phyloP scores from a whole-genome alignment of 1,284 basidiomycete species.

The Inonotus obliquus region DNA sequence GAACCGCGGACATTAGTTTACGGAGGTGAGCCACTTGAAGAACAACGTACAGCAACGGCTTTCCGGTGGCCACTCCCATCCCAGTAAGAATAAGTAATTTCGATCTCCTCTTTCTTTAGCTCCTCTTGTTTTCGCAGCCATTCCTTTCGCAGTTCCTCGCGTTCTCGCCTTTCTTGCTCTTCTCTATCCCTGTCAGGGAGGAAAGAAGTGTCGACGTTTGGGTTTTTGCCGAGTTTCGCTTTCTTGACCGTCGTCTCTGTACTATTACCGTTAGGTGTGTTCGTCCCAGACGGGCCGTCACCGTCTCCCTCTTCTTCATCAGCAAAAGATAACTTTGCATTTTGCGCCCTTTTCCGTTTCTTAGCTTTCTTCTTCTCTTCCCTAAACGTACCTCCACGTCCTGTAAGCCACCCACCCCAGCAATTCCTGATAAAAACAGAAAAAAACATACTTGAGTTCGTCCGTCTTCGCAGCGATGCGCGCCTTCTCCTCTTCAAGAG shows the following conservation, averaged over 20 bases:
- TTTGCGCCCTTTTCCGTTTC: conserved; percentile 80
- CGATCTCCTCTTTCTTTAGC: conserved; percentile 85
- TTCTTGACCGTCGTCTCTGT: conserved; percentile 54
- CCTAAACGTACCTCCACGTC: conserved; percentile 77
- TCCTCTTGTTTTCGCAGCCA: conserved; percentile 90
- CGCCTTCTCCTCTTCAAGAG: conserved; percentile 89
- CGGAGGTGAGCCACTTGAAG: background rate
- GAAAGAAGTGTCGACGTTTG: conserved; percentile 96
- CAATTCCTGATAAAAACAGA: conserved; percentile 8
- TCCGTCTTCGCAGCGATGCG: conserved; percentile 81
- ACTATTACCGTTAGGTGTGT: conserved; percentile 32
- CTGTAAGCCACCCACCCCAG: conserved; percentile 53
- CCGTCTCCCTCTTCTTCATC: conserved; percentile 49
- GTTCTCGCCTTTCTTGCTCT: conserved; percentile 81
- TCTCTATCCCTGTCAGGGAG: conserved; percentile 96
- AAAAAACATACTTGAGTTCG: conserved; percentile 75
- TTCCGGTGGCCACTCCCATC: conserved; percentile 97
- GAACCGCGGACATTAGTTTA: conserved; percentile 5
- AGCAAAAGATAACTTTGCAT: conserved; percentile 86
- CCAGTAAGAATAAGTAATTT: conserved; percentile 96
- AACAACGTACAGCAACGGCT: conserved; percentile 66
- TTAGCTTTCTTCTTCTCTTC: conserved; percentile 83
- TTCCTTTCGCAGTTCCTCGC: conserved; percentile 86
- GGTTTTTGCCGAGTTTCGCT: conserved; percentile 88
- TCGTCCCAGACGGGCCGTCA: conserved; percentile 23